Conservation (phyloP, 1,284 basidiomycete genomes). For the Pseudozyma pruni region DNA sequence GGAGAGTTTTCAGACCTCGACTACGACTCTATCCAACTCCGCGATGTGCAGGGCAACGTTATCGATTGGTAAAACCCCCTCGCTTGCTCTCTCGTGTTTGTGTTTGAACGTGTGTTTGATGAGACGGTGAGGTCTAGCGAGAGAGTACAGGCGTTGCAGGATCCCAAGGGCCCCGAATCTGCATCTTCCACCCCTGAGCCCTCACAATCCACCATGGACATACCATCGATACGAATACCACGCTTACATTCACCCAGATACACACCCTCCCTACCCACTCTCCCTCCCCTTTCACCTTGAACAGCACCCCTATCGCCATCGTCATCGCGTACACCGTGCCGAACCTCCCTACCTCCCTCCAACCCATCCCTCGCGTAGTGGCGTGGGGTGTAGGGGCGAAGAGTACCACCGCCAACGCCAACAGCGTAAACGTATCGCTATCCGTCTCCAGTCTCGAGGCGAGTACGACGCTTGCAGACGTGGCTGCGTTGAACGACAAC, state of each 20-base stretch:
- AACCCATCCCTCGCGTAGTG: neutral
- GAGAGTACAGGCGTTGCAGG: no score
- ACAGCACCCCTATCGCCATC: neutral
- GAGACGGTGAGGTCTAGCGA: constrained; percentile 28
- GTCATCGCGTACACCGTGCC: constrained; percentile 1
- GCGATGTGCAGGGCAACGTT: constrained; percentile 22
- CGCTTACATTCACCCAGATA: constrained; percentile 16
- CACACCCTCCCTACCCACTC: constrained; percentile 8
- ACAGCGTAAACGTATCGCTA: constrained; percentile 86
- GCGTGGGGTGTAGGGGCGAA: constrained; percentile 37
- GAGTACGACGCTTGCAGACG: constrained; percentile 91
- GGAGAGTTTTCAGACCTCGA: constrained; percentile 38
- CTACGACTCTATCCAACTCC: constrained; percentile 13
- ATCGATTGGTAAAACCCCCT: constrained; percentile 30
- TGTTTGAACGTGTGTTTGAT: neutral
- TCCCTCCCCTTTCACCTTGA: neutral
- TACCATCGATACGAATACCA: constrained; percentile 33
- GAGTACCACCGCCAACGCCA: constrained; percentile 77
- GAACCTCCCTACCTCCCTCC: neutral
- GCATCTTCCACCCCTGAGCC: constrained; percentile 56
- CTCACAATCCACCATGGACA: constrained; percentile 57
- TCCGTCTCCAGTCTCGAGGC: constrained; percentile 87
- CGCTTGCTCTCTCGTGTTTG: no score
- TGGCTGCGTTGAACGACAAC: constrained; percentile 91
- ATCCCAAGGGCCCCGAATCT: constrained; percentile 61